Percentiles rank a stretch among this genome's conserved stretches.
Conservation (phyloP, 169 alveolate species). For the Cyclospora cayetanensis region DNA sequence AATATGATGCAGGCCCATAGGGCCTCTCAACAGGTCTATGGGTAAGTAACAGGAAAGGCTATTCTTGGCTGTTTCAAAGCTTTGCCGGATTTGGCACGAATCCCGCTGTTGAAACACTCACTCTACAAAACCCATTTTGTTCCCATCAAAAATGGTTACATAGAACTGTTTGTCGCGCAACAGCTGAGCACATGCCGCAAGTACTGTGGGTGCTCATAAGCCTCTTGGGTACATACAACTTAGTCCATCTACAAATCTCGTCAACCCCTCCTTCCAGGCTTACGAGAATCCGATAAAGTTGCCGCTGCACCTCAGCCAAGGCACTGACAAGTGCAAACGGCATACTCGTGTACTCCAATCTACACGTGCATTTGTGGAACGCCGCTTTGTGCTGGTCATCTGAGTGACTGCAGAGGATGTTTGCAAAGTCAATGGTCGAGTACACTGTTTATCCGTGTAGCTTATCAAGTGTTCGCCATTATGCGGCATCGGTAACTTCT, state of each 20-base stretch:
- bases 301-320: background rate
- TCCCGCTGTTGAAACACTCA: background rate
- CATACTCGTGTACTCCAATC: background rate
- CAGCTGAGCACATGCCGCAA: background rate
- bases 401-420: too few relatives aligned
- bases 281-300: background rate
- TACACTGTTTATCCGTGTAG: background rate
- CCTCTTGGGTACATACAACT: background rate
- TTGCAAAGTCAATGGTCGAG: background rate
- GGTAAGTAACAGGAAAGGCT: background rate
- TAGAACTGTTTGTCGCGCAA: background rate
- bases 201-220: background rate
- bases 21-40: too few relatives aligned
- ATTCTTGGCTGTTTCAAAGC: background rate
- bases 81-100: background rate
- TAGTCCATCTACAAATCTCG: background rate
- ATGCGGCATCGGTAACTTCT: background rate
- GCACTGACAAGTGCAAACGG: background rate
- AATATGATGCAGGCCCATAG: too few relatives aligned
- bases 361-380: background rate
- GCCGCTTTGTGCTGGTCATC: background rate
- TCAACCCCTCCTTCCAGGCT: background rate
- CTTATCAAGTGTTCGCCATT: background rate
- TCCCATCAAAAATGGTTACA: background rate
- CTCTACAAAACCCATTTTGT: background rate